These are phyloP conservation scores for Xylariaceae sp. DNA, from an alignment of 2,329 filamentous ascomycete genomes.

Conservation along the genomic window DNA sequence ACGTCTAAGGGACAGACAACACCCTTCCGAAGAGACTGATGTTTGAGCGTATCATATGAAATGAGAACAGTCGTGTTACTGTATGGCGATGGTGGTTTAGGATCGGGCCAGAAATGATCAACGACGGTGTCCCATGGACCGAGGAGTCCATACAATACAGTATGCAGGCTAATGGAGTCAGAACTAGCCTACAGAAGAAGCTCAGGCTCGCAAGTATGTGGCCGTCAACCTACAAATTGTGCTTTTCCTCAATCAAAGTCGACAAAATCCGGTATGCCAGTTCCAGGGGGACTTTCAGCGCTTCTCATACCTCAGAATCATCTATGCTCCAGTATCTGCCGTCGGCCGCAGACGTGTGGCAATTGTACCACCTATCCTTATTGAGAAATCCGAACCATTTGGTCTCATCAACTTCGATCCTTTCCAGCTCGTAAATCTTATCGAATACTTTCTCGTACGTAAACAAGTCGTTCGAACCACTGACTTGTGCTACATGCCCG, in stretches of 20 bases:
- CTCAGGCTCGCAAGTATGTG: too few species aligned
- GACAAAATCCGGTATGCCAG: slow-evolving; percentile 1
- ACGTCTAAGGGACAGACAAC: background rate
- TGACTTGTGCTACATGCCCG: background rate
- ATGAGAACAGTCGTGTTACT: background rate
- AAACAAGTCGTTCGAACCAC: background rate
- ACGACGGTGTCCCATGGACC: background rate
- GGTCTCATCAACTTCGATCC: slow-evolving; percentile 5
- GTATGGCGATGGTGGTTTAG: slow-evolving; percentile 1
- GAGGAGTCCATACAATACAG: slow-evolving; percentile 1
- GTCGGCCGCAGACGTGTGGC: too few species aligned
- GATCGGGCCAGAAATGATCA: background rate
- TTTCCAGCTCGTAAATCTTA: background rate
- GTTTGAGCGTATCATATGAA: slow-evolving; percentile 1
- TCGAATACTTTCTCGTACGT: background rate
- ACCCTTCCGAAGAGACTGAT: background rate
- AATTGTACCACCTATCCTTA: slow-evolving; percentile 6
- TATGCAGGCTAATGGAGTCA: background rate
- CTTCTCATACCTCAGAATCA: background rate
- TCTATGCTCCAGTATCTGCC: background rate
- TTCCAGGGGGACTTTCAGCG: background rate
- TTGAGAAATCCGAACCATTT: slow-evolving; percentile 2
- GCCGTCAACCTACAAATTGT: background rate
- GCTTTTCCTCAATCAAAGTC: background rate
- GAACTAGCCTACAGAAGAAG: too few species aligned